Base-by-base conservation (phyloP, 2,329 filamentous ascomycete species). In the Ilyonectria mors-panacis region DNA sequence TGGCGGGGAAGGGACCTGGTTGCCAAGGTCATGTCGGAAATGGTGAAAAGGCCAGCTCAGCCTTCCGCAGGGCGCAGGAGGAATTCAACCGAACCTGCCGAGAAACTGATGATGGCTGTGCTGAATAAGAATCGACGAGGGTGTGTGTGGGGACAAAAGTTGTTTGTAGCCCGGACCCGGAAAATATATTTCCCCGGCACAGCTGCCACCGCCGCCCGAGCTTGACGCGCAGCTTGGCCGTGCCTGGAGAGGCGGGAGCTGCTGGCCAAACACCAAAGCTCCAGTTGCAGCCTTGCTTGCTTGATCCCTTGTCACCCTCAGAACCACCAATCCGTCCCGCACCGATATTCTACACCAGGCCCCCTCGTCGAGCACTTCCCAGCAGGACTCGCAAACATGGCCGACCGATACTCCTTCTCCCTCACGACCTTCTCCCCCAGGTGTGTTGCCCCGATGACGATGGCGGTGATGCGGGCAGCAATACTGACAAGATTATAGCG, bases 351-450 rank as follows among this genome's bases (percentile, higher is more conserved):
- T 47, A 65, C 47, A 59, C 19, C 54, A 44, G 65, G 59, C 66
- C 56, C 62, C 56, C 54, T 57, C 39, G 63, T 30, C 47, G 15
- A 70, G 39, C 47, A 61, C 35, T 54, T 59, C 47, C 42, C 44
- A 59, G 42, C 35, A 69, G 61, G 45, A 67, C 30, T 58, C 72
- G 69, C 77, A 79, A 86, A 73, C 81, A 99, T 99, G 95, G 95
- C 96, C 80, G 96, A 99, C 85, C 90, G 96, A 87, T 99, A 99
- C 85, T 98, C 95, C 63, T 99, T 99, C 91, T 99, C 96, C 67
- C 89, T 99, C 81, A 99, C 96, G 72, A 99, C 96, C 73, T 99
- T 99, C 92, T 98, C 96, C 79, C 96, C 96, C 82, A 99, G 95
- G 96, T 97, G 91, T 84, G 90, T 79, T 80, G 68, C 68, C 72